Conservation (phyloP, 2,329 filamentous ascomycete species). For the Trichophaea hybrida region DNA sequence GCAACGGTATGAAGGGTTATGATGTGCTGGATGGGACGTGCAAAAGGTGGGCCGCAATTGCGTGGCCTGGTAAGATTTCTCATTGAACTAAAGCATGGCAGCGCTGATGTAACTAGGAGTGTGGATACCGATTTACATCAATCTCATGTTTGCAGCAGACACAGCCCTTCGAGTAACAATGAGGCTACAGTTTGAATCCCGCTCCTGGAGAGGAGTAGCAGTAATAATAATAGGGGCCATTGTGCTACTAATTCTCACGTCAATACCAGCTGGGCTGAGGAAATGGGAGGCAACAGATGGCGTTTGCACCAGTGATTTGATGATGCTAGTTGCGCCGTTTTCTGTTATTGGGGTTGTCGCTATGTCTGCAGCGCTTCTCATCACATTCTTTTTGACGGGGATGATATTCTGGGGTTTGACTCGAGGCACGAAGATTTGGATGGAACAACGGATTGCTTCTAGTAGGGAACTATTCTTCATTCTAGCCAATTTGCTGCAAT, state of each 20-base stretch:
- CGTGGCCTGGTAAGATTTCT: slow-evolving; percentile 16
- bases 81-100: slow-evolving; percentile 1
- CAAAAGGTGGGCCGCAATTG: slow-evolving; percentile 13
- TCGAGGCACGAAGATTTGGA: slow-evolving; percentile 4
- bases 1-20: slow-evolving; percentile 1
- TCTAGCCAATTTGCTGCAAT: slow-evolving; percentile 15
- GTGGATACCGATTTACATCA: slow-evolving; percentile 5
- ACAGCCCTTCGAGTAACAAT: slow-evolving; percentile 3
- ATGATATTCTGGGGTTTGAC: slow-evolving; percentile 4
- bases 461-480: slow-evolving; percentile 16
- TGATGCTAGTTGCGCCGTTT: neutral
- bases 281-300: neutral
- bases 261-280: neutral
- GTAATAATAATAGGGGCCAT: neutral
- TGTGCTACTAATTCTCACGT: neutral
- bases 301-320: neutral
- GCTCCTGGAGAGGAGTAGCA: neutral
- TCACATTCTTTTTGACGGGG: neutral
- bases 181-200: neutral
- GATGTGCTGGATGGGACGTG: neutral
- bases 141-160: neutral
- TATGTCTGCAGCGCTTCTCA: neutral
- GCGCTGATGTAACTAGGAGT: slow-evolving; percentile 11
- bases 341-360: neutral
- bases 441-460: slow-evolving; percentile 9